These are phyloP conservation scores for Zelopaecilomyces penicillatus DNA, from an alignment of 2,329 filamentous ascomycete species.

Conservation along the genomic window DNA sequence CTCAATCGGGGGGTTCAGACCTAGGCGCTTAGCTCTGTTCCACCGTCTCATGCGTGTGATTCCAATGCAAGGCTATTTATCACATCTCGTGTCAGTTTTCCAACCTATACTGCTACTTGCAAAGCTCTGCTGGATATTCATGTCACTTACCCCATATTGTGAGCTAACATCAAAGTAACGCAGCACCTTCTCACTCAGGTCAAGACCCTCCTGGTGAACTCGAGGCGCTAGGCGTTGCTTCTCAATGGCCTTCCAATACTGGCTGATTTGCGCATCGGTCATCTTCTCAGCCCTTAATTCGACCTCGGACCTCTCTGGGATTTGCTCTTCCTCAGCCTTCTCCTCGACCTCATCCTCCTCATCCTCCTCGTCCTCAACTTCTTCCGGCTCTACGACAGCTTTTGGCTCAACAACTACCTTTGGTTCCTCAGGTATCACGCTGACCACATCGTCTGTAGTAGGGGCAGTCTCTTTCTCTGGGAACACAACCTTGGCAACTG, in stretches of 20 bases:
- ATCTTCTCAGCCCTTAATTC: conserved; percentile 56
- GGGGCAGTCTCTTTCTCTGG: conserved; percentile 13
- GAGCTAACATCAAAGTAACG: conserved; percentile 87
- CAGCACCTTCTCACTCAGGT: conserved; percentile 73
- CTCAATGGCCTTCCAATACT: conserved; percentile 73
- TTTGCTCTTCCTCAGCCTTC: conserved; percentile 21
- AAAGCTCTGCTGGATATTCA: neutral
- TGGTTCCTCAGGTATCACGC: conserved; percentile 12
- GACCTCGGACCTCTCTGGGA: conserved; percentile 36
- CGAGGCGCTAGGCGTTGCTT: conserved; percentile 55
- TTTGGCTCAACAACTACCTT: conserved; percentile 11
- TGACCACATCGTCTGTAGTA: conserved; percentile 1
- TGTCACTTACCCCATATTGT: conserved; percentile 79
- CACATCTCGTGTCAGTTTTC: conserved; percentile 1
- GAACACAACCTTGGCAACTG: conserved; percentile 27
- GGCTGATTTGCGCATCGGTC: conserved; percentile 58
- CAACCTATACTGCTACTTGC: neutral
- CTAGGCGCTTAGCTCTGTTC: conserved; percentile 75
- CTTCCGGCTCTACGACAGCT: conserved; percentile 12
- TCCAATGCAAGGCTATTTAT: conserved; percentile 71
- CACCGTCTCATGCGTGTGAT: conserved; percentile 75
- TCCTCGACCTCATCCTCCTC: conserved; percentile 18
- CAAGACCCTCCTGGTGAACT: conserved; percentile 70
- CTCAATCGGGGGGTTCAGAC: conserved; percentile 80
- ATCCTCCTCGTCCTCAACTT: conserved; percentile 12